A percentile compares a stretch with the other conserved stretches of the same genome.
These are phyloP conservation scores for Shiraia sp. DNA, from an alignment of 2,329 filamentous ascomycete genomes.

Conservation along the genomic window DNA sequence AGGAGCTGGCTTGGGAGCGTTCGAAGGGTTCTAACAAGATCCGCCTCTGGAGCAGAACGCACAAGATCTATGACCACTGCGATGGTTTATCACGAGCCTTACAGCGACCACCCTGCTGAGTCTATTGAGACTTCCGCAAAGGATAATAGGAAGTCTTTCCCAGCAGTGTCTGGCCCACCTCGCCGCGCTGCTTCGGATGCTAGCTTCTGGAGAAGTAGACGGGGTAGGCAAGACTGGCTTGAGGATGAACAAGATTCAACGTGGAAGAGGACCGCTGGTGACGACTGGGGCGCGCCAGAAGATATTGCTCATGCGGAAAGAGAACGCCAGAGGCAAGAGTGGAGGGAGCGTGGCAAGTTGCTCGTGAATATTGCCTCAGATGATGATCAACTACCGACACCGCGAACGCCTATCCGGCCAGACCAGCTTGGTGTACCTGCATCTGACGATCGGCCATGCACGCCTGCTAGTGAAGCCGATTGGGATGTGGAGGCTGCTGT, in stretches of 20 bases:
- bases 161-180: constrained; percentile 30
- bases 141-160: constrained; percentile 23
- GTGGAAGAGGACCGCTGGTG: constrained; percentile 41
- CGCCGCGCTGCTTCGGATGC: constrained; percentile 51
- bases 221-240: constrained; percentile 49
- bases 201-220: constrained; percentile 46
- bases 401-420: constrained; percentile 29
- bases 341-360: constrained; percentile 34
- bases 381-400: constrained; percentile 31
- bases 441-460: constrained; percentile 24
- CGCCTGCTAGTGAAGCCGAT: constrained; percentile 48
- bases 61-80: constrained; percentile 32
- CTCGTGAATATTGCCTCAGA: constrained; percentile 31
- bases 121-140: constrained; percentile 5
- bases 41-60: constrained; percentile 28
- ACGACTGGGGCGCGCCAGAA: constrained; percentile 42
- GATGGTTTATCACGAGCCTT: constrained; percentile 29
- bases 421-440: constrained; percentile 25
- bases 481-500: constrained; percentile 57
- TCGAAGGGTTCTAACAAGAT: constrained; percentile 39
- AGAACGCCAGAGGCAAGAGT: constrained; percentile 34
- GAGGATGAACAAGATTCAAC: constrained; percentile 37
- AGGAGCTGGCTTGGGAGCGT: constrained; percentile 46
- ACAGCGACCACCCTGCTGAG: constrained; percentile 31
- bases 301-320: constrained; percentile 36